Evolutionary conservation across 1,139 yeast species (phyloP), one percentile per base, ranked within the genome.

Genomic region (Pichia sp.): DNA sequence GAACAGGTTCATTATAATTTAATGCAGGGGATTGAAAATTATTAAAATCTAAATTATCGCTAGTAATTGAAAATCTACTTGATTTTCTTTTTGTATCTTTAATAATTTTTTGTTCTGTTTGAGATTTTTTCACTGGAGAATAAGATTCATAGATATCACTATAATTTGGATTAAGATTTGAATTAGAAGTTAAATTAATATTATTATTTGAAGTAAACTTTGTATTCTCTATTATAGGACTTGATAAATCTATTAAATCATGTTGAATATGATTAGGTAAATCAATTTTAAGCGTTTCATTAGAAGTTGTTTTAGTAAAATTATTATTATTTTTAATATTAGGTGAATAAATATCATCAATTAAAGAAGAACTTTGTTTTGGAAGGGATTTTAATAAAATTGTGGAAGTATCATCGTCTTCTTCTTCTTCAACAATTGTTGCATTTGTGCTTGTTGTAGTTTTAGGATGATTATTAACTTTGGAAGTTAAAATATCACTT

Each of bases 401-500:
- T n/a, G 42, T 32, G 18, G 31, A 23, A 27, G 14, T 39, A 6
- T 19, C 13, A n/a, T 5, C 11, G 9, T n/a, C n/a, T n/a, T n/a
- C n/a, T n/a, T n/a, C n/a, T n/a, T n/a, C n/a, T n/a, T n/a, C n/a
- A n/a, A n/a, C n/a, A n/a, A n/a, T 13, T 23, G 24, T 24, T 13
- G 10, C 15, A n/a, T 33, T 21, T 5, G 37, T 31, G 7, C 11
- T 19, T 19, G 10, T 13, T 11, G 11, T 3, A 4, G 32, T 29
- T n/a, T 18, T 19, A n/a, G n/a, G n/a, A n/a, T n/a, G n/a, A n/a
- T n/a, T n/a, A n/a, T 37, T 34, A 14, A 51, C 46, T 42, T 62
- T 61, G 45, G 63, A 65, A 42, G 65, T 68, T 37, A 75, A 60
- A 18, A 72, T 70, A 38, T 59, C 62, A 51, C 73, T 78, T 49